Evolutionary conservation across 1,139 yeast genomes (phyloP).

Genomic region (Blastobotrys illinoisensis): DNA sequence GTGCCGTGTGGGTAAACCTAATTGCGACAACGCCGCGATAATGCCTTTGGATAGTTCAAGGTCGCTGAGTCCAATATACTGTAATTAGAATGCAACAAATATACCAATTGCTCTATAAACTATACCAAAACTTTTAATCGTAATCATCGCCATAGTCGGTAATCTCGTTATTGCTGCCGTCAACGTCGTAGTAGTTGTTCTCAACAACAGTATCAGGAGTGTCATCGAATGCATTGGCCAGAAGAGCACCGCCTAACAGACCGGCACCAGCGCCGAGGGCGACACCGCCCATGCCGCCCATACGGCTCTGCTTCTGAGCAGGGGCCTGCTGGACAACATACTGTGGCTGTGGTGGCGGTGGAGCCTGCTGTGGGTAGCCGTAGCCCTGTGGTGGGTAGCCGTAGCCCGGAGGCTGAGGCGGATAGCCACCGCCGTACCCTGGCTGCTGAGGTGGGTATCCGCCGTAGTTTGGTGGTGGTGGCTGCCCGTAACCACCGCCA

Average conservation of each 20-base stretch:
- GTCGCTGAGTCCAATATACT: too few relatives aligned
- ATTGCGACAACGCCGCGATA: too few relatives aligned
- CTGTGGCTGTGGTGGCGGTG: conserved; percentile 12
- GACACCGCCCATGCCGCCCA: conserved; percentile 42
- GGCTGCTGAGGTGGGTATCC: conserved; percentile 20
- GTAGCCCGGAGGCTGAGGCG: conserved; percentile 13
- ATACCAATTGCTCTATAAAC: background rate
- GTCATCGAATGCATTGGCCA: conserved; percentile 41
- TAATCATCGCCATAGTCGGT: background rate
- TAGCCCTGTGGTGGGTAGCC: conserved; percentile 26
- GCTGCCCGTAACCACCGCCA: conserved; percentile 22
- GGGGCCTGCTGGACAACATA: conserved; percentile 13
- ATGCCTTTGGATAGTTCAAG: too few relatives aligned
- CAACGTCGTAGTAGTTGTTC: conserved; percentile 29
- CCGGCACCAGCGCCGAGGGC: conserved; percentile 81
- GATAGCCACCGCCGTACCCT: conserved; percentile 19
- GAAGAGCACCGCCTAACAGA: conserved; percentile 63
- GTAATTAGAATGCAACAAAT: too few relatives aligned
- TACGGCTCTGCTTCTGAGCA: conserved; percentile 23
- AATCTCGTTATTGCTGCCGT: conserved; percentile 9
- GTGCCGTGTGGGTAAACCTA: too few relatives aligned
- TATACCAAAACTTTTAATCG: background rate
- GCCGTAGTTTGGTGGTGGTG: conserved; percentile 16
- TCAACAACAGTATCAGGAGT: conserved; percentile 24
- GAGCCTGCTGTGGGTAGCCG: conserved; percentile 11